Evolutionary conservation across 805 yeast genomes (phyloP), one percentile per base, ranked within the genome.

Genomic region (Metschnikowia corniflorae): DNA sequence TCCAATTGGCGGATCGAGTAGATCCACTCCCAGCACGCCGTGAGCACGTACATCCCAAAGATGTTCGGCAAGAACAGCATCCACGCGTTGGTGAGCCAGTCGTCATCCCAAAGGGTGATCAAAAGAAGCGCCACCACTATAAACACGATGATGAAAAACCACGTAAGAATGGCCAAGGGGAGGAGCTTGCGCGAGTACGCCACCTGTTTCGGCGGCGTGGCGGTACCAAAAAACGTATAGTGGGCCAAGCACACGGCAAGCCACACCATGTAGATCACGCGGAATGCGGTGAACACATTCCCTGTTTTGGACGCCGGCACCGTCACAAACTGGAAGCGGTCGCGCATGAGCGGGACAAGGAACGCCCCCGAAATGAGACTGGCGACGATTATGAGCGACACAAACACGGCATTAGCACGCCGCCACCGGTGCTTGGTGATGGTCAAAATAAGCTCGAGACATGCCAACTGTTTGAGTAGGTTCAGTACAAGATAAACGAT

Each of bases 1-100:
- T 77, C 81, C 28, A 74, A 51, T 13, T 65, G 50, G 43, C 74
- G 71, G 27, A 79, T 76, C 29, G 77, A 70, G 48, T 65, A 73
- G 7, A 78, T 56, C 82, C 86, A 78, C 57, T 81, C 86, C 82
- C 85, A 80, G 1, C 78, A 66, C 16, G 76, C 63, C 1, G 80
- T 73, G 13, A 72, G 60, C 4, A 77, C 57, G 23, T 77, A 65
- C 12, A 78, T 65, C 31, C 74, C 73, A 5, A 76, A 49, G 26
- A 78, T 42, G 26, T 43, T 66, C 3, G 73, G 63, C 9, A 69
- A 49, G 4, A 74, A 60, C 20, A 65, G 61, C 0, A 71, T 57
- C 52, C 83, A 68, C 68, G 82, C 73, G 10, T 65, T 65, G n/a
- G 65, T 63, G 17, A 70, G 57, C 67, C 70, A 63, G 22, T 53